Base-by-base conservation (phyloP, 1,284 basidiomycete genomes). In the Marasmius sp. region DNA sequence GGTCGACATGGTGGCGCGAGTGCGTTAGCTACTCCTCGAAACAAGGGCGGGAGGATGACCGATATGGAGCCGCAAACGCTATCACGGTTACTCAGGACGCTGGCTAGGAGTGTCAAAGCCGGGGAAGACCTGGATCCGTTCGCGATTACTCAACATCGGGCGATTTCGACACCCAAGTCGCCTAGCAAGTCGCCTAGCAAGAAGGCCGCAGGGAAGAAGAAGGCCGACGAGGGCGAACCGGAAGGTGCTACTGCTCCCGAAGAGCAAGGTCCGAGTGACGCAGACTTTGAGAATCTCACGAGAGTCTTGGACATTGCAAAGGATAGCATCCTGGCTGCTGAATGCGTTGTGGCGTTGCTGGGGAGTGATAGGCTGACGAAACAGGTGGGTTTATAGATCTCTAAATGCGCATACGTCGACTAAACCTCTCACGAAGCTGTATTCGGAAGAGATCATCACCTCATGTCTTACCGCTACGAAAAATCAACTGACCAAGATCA, bases 371-470 rank as follows among this genome's bases (percentile, higher is more conserved):
- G 89, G 33, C 75, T 97, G 53, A 85, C 92, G 3, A 95, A 95
- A 71, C 92, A 94, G 83, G 93, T 93, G 62, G 49, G 85, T 70
- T 54, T n/a, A n/a, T 41, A 50, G 6, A 55, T 48, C 59, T 38
- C 22, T 49, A 20, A 37, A 58, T 61, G 34, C 52, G 16, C 55
- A 38, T 33, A 37, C 36, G 52, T 33, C 14, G 16, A 22, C 39
- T 51, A 49, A 36, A 49, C 33, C 22, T 62, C 59, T 14, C 34
- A n/a, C 47, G 8, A 70, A 94, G 92, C 77, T 94, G 38, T 97
- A 93, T 72, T 97, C 95, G 0, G 96, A 98, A 72, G 96, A 98
- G 71, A 79, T 95, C 12, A 90, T 98, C 61, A 88, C 87, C 0
- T 78, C 85, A 0, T 95, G 94, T 70, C 81, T 98, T 8, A 80